These are phyloP conservation scores for Epichloe amarillans DNA, from an alignment of 2,329 filamentous ascomycete genomes.

Conservation along the genomic window DNA sequence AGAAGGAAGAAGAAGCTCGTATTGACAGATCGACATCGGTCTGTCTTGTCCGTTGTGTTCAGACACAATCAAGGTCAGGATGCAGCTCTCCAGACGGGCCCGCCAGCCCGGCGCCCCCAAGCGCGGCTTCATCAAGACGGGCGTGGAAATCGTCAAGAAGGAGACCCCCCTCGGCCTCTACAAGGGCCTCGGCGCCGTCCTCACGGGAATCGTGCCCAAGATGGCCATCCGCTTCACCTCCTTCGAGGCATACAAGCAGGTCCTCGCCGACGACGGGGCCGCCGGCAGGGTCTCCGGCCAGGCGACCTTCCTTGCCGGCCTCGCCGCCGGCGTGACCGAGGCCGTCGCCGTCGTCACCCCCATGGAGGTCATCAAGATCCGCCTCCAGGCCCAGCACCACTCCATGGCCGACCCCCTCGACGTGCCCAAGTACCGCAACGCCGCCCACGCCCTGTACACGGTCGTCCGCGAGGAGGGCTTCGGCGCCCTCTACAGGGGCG, in stretches of 20 bases:
- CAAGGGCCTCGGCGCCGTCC: constrained; percentile 92
- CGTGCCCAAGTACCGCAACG: constrained; percentile 93
- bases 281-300: constrained; percentile 56
- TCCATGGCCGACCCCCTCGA: constrained; percentile 90
- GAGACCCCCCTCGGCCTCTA: constrained; percentile 86
- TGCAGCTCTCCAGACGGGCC: constrained; percentile 89
- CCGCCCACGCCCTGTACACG: constrained; percentile 70
- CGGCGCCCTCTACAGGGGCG: constrained; percentile 81
- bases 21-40: background rate
- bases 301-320: constrained; percentile 62
- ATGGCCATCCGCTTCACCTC: constrained; percentile 99
- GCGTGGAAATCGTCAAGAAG: constrained; percentile 70
- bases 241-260: constrained; percentile 88
- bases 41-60: background rate
- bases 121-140: constrained; percentile 79
- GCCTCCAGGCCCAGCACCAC: constrained; percentile 95
- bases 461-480: constrained; percentile 85
- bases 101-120: constrained; percentile 70
- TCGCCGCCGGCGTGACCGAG: constrained; percentile 88
- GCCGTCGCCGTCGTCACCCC: constrained; percentile 92
- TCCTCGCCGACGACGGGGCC: constrained; percentile 55
- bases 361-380: constrained; percentile 99
- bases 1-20: background rate
- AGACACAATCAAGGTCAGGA: constrained; percentile 98
- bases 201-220: constrained; percentile 94